These are phyloP conservation scores for Termitomyces sp. DNA, from an alignment of 768 basidiomycete species.

Conservation along the genomic window DNA sequence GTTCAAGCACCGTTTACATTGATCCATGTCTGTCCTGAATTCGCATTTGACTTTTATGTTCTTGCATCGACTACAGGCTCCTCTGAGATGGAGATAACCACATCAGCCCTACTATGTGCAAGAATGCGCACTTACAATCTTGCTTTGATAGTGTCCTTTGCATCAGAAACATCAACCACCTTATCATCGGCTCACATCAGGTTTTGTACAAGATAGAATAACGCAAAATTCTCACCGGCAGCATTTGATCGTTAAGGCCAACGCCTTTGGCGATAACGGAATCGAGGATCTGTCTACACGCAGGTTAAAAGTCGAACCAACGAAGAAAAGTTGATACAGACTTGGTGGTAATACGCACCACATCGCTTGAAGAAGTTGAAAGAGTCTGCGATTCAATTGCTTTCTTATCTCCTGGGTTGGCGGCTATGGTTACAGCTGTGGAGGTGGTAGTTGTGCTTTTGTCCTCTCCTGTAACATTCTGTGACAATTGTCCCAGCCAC, in stretches of 20 bases:
- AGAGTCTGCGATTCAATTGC: conserved; percentile 25
- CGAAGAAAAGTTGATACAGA: neutral
- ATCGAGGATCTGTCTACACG: conserved; percentile 46
- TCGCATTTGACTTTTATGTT: conserved; percentile 70
- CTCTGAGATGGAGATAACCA: conserved; percentile 23
- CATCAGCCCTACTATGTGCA: neutral
- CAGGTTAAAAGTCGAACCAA: conserved; percentile 30
- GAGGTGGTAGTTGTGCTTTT: too few relatives aligned
- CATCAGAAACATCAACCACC: conserved; percentile 29
- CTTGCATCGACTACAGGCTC: conserved; percentile 75
- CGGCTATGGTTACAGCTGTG: too few relatives aligned
- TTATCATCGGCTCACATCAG: conserved; percentile 34
- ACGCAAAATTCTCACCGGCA: conserved; percentile 59
- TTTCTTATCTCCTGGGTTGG: conserved; percentile 19
- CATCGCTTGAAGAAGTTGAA: conserved; percentile 25
- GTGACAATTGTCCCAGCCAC: too few relatives aligned
- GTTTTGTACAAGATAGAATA: too few relatives aligned
- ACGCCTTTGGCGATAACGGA: conserved; percentile 35
- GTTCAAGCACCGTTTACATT: conserved; percentile 70
- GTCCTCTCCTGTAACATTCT: too few relatives aligned
- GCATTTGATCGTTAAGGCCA: conserved; percentile 56
- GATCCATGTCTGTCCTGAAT: conserved; percentile 66
- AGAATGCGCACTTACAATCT: conserved; percentile 36
- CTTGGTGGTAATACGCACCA: conserved; percentile 21
- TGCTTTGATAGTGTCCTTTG: conserved; percentile 35